Evolutionary conservation across 2,329 filamentous ascomycete species (phyloP), one percentile per base, ranked within the genome.

Genomic region (Ophiobolus disseminans): DNA sequence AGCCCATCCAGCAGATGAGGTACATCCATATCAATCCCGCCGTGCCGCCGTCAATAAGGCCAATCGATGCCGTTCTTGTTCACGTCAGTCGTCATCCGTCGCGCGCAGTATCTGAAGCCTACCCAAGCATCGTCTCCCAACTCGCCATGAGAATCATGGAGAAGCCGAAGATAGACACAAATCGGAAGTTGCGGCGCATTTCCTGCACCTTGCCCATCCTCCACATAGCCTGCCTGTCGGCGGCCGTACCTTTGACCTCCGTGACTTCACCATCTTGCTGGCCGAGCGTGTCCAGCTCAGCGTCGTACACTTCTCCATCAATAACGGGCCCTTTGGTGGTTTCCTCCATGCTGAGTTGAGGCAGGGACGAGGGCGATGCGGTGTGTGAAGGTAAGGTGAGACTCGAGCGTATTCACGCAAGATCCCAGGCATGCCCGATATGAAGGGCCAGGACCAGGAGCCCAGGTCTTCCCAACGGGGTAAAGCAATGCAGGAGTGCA

Each of bases 11-110:
- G 9, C 42, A 42, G 1, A 48, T 22, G 2, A 66, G 41, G 21
- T 60, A 68, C 22, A 56, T 59, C 57, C 65, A 70, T 7, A 70
- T 67, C n/a, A 39, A 37, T 2, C 48, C 51, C 21, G 51, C 51
- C 9, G 51, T 41, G 1, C 51, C 48, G n/a, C 51, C 51, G 39
- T 54, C 49, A 17, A 30, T 47, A 2, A 54, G 40, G 2, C 32
- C 22, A 25, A 46, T 38, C 34, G 21, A 44, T 25, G 21, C 35
- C n/a, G 35, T 22, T n/a, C 20, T 22, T 14, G 14, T 20, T 4
- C n/a, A n/a, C 9, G 20, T 14, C 11, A 21, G 19, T 22, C 9
- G 35, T 20, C 9, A 17, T 17, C 5, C 5, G n/a, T 19, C 5
- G 5, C 3, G 17, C 6, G 32, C 13, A 11, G 11, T n/a, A 6